Evolutionary conservation across 2,329 filamentous ascomycete species (phyloP).

Genomic region (Dryadomyces quercus-mongolicae): DNA sequence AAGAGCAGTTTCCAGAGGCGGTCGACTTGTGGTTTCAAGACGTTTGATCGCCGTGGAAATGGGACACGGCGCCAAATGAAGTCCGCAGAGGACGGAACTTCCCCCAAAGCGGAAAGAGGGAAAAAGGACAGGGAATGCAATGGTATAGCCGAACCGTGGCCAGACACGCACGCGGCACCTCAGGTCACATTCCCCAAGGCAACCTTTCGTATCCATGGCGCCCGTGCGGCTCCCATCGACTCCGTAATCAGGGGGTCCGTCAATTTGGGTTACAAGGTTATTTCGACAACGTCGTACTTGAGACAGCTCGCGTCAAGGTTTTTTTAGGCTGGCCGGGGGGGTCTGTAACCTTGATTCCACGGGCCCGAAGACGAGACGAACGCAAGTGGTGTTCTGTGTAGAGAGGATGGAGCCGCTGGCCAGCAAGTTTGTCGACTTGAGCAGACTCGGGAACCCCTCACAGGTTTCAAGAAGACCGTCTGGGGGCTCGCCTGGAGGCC

Average conservation of each 20-base stretch:
- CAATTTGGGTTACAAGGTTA: neutral
- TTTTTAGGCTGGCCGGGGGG: no score
- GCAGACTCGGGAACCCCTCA: no score
- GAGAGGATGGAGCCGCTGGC: no score
- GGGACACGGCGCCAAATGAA: no score
- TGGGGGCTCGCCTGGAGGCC: no score
- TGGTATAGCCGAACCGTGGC: no score
- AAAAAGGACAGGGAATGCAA: neutral
- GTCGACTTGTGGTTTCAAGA: neutral
- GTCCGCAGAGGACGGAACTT: no score
- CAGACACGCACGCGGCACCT: neutral
- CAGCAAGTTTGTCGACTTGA: no score
- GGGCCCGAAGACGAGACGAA: neutral
- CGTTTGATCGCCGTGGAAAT: neutral
- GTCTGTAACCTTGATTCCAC: no score
- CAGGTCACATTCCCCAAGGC: no score
- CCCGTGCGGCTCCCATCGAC: neutral
- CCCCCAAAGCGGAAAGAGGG: no score
- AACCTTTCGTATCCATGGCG: neutral
- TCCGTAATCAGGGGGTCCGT: neutral
- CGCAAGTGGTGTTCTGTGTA: neutral
- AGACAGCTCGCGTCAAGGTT: neutral
- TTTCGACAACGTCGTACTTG: neutral
- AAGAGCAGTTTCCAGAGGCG: neutral
- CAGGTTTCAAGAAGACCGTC: no score